Evolutionary conservation across 2,329 filamentous ascomycete species (phyloP).

Genomic region (Pseudogymnoascus sp.): DNA sequence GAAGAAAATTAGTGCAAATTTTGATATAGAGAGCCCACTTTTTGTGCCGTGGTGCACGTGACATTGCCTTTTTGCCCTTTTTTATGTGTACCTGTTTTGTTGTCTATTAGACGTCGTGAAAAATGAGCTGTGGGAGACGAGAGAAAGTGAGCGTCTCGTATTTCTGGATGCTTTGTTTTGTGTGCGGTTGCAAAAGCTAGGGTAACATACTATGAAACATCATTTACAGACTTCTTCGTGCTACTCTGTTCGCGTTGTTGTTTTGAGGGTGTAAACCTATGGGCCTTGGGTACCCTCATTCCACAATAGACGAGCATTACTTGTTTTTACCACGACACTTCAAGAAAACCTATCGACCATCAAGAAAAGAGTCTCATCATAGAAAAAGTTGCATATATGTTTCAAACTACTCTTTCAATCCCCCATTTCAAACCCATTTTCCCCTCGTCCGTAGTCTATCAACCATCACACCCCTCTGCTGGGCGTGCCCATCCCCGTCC

Average conservation of each 20-base stretch:
- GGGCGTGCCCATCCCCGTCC: neutral
- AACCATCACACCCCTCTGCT: neutral
- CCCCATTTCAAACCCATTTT: neutral
- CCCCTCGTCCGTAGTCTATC: neutral
- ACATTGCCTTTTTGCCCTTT: neutral
- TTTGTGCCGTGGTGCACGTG: neutral
- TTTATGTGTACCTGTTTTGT: no score
- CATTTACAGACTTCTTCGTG: no score
- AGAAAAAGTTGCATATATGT: neutral
- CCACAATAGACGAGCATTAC: neutral
- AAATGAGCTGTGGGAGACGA: no score
- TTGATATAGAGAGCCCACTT: neutral
- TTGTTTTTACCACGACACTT: neutral
- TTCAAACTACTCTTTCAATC: neutral
- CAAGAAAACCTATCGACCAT: neutral
- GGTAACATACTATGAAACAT: no score
- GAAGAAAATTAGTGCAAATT: neutral
- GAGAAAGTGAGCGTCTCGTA: no score
- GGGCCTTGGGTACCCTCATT: neutral
- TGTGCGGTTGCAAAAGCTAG: no score
- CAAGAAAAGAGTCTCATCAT: neutral
- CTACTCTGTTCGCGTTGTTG: no score
- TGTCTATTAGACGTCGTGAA: no score
- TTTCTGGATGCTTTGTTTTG: no score
- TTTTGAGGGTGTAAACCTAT: no score